Conservation (phyloP, 768 basidiomycete species). For the Suillus alpinus region DNA sequence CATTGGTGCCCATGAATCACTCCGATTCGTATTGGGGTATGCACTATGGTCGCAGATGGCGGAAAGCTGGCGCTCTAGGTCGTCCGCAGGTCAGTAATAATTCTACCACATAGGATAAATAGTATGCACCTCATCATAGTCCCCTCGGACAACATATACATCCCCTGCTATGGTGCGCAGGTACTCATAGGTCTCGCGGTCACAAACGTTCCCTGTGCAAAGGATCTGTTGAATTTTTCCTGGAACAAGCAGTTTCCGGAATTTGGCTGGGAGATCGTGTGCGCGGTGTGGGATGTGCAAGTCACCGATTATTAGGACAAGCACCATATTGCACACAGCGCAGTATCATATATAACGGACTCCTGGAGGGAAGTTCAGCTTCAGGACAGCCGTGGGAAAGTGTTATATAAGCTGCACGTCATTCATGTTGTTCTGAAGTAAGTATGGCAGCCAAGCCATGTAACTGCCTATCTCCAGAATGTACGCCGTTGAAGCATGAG, state of each 20-base stretch:
- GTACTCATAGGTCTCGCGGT: slow-evolving; percentile 97
- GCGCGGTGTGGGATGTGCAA: slow-evolving; percentile 90
- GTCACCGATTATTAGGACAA: slow-evolving; percentile 96
- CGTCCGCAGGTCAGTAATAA: not conserved
- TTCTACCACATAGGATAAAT: not conserved
- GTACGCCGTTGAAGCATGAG: too few species aligned
- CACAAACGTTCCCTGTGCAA: slow-evolving; percentile 96
- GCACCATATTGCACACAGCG: slow-evolving; percentile 44
- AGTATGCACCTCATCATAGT: slow-evolving; percentile 85
- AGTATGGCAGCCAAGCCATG: too few species aligned
- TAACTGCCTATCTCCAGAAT: too few species aligned
- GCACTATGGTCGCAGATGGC: slow-evolving; percentile 73
- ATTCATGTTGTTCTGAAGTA: too few species aligned
- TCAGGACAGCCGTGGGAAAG: not conserved
- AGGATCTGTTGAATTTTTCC: slow-evolving; percentile 98
- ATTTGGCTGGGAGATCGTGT: slow-evolving; percentile 92
- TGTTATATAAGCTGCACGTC: not conserved
- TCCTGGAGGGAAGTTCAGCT: not conserved
- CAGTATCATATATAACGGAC: not conserved
- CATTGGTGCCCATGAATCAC: slow-evolving; percentile 93
- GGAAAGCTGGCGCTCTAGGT: slow-evolving; percentile 68
- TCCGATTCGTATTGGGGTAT: slow-evolving; percentile 87
- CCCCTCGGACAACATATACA: slow-evolving; percentile 88
- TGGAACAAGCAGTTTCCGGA: slow-evolving; percentile 92
- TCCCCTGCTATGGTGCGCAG: slow-evolving; percentile 91